Evolutionary conservation across 352 stramenopile genomes (phyloP), one percentile per base, ranked within the genome.

Genomic region (Pythium coloratum): DNA sequence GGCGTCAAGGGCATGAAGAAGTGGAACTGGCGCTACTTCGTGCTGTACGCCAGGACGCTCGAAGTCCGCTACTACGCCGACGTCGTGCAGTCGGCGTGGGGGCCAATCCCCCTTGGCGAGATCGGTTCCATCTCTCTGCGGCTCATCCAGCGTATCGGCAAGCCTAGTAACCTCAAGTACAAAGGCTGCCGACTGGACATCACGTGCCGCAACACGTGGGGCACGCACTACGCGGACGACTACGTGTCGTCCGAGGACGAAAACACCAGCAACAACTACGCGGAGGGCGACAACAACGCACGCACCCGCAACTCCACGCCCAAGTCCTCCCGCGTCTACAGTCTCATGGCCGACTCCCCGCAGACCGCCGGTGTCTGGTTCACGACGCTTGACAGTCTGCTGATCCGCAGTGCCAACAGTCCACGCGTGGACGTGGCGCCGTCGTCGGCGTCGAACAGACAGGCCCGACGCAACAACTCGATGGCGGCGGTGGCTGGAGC

Each of bases 161-260:
- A 94, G 62, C 82, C 78, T 13, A 83, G 82, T 4, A 81, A 90
- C 32, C 77, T 84, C 12, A 92, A 92, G 65, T 94, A 92, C 73
- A 90, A 90, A 50, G 86, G 84, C 60, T 94, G 86, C 44, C 82
- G 84, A 38, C 90, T 94, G 40, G 84, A 94, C 59, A 94, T 94
- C 58, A 94, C 83, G 38, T 94, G 86, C 67, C 81, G 86, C 36
- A 92, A 90, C 66, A 85, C 73, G 46, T 90, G 84, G 80, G 82
- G 82, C 42, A 90, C 82, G 58, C 82, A 92, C 64, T 90, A 89
- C 60, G 81, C 85, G 0, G 86, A 94, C 51, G 84, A 91, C 73
- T 89, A 91, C 59, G 76, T 94, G 36, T 92, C 84, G 2, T 90
- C 81, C 0, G 81, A 91, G 6, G 85, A 93, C 30, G 85, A 91